Base-by-base conservation (phyloP, 2,329 filamentous ascomycete genomes). In the Decorospora gaudefroyi region DNA sequence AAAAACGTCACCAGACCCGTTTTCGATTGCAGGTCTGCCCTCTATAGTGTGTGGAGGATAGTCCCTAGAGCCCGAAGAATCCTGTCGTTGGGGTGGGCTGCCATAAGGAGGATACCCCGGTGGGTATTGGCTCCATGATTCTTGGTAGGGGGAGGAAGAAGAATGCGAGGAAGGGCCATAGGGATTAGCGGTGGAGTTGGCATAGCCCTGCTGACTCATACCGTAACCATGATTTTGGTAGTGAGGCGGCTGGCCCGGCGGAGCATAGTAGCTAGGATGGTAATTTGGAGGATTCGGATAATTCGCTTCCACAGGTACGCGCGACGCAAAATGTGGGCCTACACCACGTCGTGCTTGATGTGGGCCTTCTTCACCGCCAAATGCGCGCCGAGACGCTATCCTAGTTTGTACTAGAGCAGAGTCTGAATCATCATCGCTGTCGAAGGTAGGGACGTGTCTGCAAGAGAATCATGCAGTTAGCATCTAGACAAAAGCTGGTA, bases 201-300 rank as follows among this genome's bases (percentile, higher is more conserved):
- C 38, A 46, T 68, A 70, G 31, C 55, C 59, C 29, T 49, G 56
- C 50, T 68, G 67, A 58, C 59, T 67, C 65, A 69, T 65, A 42
- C 55, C 61, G 53, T 66, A 60, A 34, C 49, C 53, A 45, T 61
- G 64, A 43, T 58, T 57, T 54, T 62, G 64, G 49, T 69, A 68
- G 41, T 67, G 63, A 28, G 67, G 65, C 45, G 67, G 64, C 43
- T 46, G 43, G 47, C 67, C 63, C 40, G 59, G 44, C 9, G 66
- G 62, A 37, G 58, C 60, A 50, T 69, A 69, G 53, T 68, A 68
- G 34, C 66, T 57, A 19, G 62, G 67, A 54, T 69, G 67, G 49
- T 72, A 70, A 16, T 62, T 61, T 90, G 64, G 77, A 91, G 51
- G 83, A 79, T 56, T 79, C 72, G 56, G 49, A 54, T 70, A 70